Conservation (phyloP, 2,329 filamentous ascomycete genomes). For the Talaromyces albobiverticillius region DNA sequence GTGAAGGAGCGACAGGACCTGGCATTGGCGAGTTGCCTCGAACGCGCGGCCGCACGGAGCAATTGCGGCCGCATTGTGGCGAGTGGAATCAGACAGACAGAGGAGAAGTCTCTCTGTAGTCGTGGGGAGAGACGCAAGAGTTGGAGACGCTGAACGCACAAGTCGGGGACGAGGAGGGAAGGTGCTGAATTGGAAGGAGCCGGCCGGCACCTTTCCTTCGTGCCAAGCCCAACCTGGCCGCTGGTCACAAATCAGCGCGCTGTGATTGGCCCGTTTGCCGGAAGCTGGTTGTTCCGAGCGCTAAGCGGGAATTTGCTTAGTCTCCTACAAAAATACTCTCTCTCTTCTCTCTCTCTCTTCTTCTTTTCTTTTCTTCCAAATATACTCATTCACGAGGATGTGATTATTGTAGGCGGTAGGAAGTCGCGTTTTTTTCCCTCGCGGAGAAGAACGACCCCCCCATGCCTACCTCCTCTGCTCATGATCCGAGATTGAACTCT, state of each 20-base stretch:
- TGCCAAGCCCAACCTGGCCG: constrained; percentile 22
- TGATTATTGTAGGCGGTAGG: constrained; percentile 65
- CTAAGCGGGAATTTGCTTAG: constrained; percentile 18
- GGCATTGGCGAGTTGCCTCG: constrained; percentile 50
- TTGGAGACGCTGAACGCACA: constrained; percentile 17
- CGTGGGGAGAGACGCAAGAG: constrained; percentile 10
- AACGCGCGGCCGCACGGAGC: constrained; percentile 59
- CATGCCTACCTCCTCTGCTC: constrained; percentile 60
- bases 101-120: not conserved
- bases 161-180: constrained; percentile 11
- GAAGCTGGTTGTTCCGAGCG: constrained; percentile 28
- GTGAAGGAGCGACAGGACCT: constrained; percentile 75
- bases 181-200: constrained; percentile 10
- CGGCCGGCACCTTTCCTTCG: constrained; percentile 19
- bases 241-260: constrained; percentile 36
- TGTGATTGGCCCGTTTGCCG: constrained; percentile 37
- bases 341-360: constrained; percentile 30
- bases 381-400: constrained; percentile 58
- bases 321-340: constrained; percentile 21
- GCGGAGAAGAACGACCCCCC: constrained; percentile 19
- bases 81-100: constrained; percentile 3
- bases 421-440: constrained; percentile 25
- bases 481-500: constrained; percentile 57
- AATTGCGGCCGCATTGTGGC: constrained; percentile 63
- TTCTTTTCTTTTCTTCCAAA: constrained; percentile 37